Conservation (phyloP, 371 early-diverging fungal genomes). For the Apophysomyces ossiformis region DNA sequence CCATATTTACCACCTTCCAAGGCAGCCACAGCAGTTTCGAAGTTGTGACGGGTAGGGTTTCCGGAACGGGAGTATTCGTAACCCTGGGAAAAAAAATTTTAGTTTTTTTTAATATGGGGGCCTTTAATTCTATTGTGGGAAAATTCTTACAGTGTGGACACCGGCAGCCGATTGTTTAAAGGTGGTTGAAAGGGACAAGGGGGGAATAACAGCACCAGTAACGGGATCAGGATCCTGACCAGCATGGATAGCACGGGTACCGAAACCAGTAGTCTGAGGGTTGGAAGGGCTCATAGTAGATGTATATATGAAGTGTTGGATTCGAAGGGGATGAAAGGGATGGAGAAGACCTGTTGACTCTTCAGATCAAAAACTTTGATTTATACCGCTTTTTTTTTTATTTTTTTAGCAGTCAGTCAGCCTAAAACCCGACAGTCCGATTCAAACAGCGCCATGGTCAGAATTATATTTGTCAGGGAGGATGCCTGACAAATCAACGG, state of each 20-base stretch:
- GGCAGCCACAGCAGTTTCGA: conserved; percentile 92
- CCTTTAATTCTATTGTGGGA: conserved; percentile 18
- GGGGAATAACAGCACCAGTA: conserved; percentile 94
- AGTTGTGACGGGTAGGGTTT: conserved; percentile 91
- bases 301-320: neutral
- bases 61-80: conserved; percentile 96
- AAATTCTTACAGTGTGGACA: conserved; percentile 74
- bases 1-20: conserved; percentile 90
- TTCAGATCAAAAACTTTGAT: neutral
- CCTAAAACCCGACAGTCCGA: conserved; percentile 6
- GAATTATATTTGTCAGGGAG: neutral
- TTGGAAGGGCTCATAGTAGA: conserved; percentile 24
- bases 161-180: conserved; percentile 93
- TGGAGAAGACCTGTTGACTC: neutral
- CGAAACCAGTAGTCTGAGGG: conserved; percentile 62
- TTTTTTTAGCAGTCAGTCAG: conserved; percentile 13
- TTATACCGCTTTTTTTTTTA: neutral
- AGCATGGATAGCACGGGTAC: conserved; percentile 92
- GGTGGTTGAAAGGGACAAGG: conserved; percentile 94
- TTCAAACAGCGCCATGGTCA: neutral
- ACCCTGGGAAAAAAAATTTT: conserved; percentile 56
- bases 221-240: conserved; percentile 86
- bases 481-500: too few relatives aligned
- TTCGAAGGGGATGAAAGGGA: conserved; percentile 3
- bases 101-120: conserved; percentile 1